Evolutionary conservation across 495 filamentous ascomycete genomes (phyloP).

Genomic region (Platismatia glauca): DNA sequence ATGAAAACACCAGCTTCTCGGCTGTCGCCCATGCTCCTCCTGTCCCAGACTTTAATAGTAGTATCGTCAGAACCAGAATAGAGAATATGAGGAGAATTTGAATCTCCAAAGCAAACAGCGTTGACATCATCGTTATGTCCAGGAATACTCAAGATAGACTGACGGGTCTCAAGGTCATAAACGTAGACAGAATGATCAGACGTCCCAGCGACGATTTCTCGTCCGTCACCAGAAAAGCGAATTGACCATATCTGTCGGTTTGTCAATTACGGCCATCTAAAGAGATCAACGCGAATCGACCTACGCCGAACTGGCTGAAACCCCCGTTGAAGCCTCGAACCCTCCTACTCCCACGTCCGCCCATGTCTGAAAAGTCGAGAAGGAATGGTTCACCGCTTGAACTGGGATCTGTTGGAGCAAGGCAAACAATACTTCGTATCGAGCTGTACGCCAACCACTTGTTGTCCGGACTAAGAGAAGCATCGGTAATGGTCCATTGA

Average conservation of each 20-base stretch:
- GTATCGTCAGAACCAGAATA: constrained; percentile 85
- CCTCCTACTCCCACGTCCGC: constrained; percentile 26
- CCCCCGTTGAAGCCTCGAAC: constrained; percentile 32
- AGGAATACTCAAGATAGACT: constrained; percentile 60
- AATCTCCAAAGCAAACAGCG: constrained; percentile 91
- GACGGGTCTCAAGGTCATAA: constrained; percentile 81
- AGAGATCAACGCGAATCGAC: constrained; percentile 8
- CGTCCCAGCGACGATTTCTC: constrained; percentile 85
- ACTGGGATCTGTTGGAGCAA: constrained; percentile 79
- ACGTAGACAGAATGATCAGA: constrained; percentile 70
- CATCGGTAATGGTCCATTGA: constrained; percentile 94
- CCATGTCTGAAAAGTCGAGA: constrained; percentile 59
- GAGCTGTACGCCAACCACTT: constrained; percentile 82
- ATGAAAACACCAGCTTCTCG: constrained; percentile 87
- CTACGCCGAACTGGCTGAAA: constrained; percentile 44
- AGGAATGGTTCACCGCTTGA: constrained; percentile 66
- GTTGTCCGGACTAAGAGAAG: constrained; percentile 85
- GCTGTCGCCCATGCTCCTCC: constrained; percentile 76
- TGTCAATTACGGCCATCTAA: constrained; percentile 9
- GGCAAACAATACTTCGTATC: constrained; percentile 68
- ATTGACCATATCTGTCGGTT: constrained; percentile 71
- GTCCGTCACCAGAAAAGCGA: constrained; percentile 86
- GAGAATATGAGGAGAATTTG: constrained; percentile 80
- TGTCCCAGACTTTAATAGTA: constrained; percentile 82
- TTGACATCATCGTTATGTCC: constrained; percentile 89